phyloP scores from a whole-genome alignment of 2,329 filamentous ascomycete species.

The Phialophora chinensis region DNA sequence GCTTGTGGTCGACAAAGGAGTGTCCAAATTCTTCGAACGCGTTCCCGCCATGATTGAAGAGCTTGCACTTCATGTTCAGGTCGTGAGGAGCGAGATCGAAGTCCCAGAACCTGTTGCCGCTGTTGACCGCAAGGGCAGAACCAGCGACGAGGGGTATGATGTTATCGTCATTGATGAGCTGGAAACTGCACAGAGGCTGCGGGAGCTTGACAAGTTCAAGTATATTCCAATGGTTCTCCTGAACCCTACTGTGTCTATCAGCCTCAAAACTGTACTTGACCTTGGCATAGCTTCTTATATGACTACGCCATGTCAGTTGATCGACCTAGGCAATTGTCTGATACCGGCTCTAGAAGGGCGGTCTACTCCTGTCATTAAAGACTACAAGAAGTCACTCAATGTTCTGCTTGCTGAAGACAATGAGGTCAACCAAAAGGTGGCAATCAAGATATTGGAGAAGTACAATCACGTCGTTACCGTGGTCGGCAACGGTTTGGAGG shows the following conservation, averaged over 20 bases:
- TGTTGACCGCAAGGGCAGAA: conserved; percentile 55
- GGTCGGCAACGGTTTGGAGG: conserved; percentile 92
- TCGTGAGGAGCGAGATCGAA: conserved; percentile 78
- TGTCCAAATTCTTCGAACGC: conserved; percentile 75
- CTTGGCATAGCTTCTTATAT: conserved; percentile 98
- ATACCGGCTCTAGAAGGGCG: conserved; percentile 93
- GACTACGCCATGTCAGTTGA: conserved; percentile 93
- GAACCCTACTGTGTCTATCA: conserved; percentile 87
- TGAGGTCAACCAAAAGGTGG: conserved; percentile 92
- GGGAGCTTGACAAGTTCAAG: conserved; percentile 93
- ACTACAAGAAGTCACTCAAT: conserved; percentile 94
- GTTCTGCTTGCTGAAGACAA: conserved; percentile 97
- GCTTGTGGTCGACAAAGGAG: conserved; percentile 90
- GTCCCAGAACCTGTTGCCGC: conserved; percentile 60
- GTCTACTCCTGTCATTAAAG: conserved; percentile 86
- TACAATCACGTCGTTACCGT: conserved; percentile 76
- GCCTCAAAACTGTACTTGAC: conserved; percentile 89
- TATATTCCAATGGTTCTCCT: conserved; percentile 95
- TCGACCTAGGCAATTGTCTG: conserved; percentile 94
- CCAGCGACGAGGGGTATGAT: conserved; percentile 74
- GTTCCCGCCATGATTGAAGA: conserved; percentile 78
- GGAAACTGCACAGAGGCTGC: conserved; percentile 81
- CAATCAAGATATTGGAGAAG: conserved; percentile 96
- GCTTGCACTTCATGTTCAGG: conserved; percentile 79
- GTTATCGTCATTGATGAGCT: conserved; percentile 96